phyloP scores from a whole-genome alignment of 495 filamentous ascomycete genomes.

The Penicillium goetzii region DNA sequence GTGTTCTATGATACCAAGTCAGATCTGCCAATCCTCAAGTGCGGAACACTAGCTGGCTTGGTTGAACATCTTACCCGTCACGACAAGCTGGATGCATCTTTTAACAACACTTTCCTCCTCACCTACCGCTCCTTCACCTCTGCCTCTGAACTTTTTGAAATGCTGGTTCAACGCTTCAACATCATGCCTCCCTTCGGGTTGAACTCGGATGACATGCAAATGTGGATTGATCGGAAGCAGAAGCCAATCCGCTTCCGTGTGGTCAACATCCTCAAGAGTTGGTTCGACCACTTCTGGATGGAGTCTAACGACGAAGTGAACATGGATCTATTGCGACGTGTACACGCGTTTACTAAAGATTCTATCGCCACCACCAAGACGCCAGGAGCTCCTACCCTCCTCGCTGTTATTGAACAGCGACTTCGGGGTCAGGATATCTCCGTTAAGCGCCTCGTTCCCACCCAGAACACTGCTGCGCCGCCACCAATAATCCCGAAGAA shows the following conservation, averaged over 20 bases:
- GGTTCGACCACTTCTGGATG: slow-evolving; percentile 99
- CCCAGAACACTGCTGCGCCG: slow-evolving; percentile 75
- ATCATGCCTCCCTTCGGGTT: slow-evolving; percentile 91
- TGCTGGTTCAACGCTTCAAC: slow-evolving; percentile 86
- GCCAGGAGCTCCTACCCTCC: slow-evolving; percentile 77
- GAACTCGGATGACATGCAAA: slow-evolving; percentile 72
- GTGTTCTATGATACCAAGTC: slow-evolving; percentile 84
- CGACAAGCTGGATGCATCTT: slow-evolving; percentile 91
- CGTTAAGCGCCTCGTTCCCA: slow-evolving; percentile 84
- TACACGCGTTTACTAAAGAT: slow-evolving; percentile 88
- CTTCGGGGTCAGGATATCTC: slow-evolving; percentile 83
- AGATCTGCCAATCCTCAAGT: slow-evolving; percentile 73
- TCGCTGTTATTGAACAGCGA: slow-evolving; percentile 84
- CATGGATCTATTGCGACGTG: slow-evolving; percentile 81
- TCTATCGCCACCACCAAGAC: slow-evolving; percentile 91
- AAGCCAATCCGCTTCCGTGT: slow-evolving; percentile 93
- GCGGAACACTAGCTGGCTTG: slow-evolving; percentile 83
- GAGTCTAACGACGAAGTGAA: slow-evolving; percentile 83
- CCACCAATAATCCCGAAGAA: slow-evolving; percentile 95
- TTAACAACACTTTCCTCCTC: slow-evolving; percentile 96
- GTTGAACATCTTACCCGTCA: slow-evolving; percentile 97
- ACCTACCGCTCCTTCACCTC: slow-evolving; percentile 96
- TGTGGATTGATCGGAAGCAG: slow-evolving; percentile 93
- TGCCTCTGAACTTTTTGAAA: slow-evolving; percentile 87
- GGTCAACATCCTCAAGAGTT: slow-evolving; percentile 96